phyloP scores from a whole-genome alignment of 169 alveolate genomes.

The Theileria orientalis region DNA sequence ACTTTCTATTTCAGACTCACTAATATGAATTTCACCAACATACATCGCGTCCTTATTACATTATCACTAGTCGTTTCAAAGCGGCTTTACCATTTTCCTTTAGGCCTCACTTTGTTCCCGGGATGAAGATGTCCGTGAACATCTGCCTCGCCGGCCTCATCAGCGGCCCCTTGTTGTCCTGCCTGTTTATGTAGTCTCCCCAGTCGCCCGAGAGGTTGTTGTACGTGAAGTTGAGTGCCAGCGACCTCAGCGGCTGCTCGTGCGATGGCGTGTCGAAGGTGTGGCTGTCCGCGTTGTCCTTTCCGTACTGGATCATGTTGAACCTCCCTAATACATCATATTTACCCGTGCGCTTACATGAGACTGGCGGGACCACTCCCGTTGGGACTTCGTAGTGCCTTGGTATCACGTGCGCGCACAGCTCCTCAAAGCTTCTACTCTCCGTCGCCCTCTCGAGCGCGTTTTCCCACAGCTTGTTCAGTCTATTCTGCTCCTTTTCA shows the following conservation, averaged over 20 bases:
- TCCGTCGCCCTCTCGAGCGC: conserved; percentile 72
- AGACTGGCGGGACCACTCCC: conserved; percentile 65
- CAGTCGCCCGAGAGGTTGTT: conserved; percentile 86
- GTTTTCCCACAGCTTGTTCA: conserved; percentile 70
- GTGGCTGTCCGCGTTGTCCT: conserved; percentile 75
- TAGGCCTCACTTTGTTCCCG: conserved; percentile 70
- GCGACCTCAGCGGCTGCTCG: conserved; percentile 81
- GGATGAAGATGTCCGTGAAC: conserved; percentile 82
- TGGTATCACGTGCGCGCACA: conserved; percentile 63
- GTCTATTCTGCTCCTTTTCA: conserved; percentile 73
- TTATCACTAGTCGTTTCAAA: background rate
- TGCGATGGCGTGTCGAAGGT: conserved; percentile 79
- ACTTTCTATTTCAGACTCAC: background rate
- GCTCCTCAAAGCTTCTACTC: conserved; percentile 67
- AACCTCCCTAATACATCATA: conserved; percentile 66
- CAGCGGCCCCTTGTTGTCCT: conserved; percentile 81
- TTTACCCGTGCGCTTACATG: conserved; percentile 45
- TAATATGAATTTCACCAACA: background rate
- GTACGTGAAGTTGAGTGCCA: conserved; percentile 83
- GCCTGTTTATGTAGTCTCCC: conserved; percentile 86
- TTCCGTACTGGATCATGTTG: conserved; percentile 84
- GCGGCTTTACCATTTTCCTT: background rate
- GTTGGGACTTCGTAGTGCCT: conserved; percentile 49
- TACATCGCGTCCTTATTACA: background rate
- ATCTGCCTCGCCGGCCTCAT: conserved; percentile 82